phyloP scores from a whole-genome alignment of 371 early-diverging fungal genomes.

The Apophysomyces sp. region DNA sequence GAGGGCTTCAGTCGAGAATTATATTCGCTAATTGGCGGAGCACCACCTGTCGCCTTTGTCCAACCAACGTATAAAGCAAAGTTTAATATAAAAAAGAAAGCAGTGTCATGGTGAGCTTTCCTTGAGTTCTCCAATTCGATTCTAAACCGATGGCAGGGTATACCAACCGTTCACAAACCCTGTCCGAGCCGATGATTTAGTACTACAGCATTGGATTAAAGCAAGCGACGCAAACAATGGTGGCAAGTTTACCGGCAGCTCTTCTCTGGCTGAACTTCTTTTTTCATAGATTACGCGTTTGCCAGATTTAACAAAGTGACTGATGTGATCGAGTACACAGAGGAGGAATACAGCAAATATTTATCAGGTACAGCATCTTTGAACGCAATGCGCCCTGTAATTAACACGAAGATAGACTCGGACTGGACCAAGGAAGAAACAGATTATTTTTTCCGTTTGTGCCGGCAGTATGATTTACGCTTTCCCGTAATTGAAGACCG shows the following conservation, averaged over 20 bases:
- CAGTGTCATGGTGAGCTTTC: conserved; percentile 20
- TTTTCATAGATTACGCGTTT: conserved; percentile 56
- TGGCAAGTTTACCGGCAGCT: conserved; percentile 8
- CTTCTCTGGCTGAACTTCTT: not conserved
- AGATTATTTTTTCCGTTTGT: conserved; percentile 76
- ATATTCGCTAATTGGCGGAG: conserved; percentile 66
- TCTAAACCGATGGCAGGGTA: conserved; percentile 46
- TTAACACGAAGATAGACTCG: conserved; percentile 37
- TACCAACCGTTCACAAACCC: conserved; percentile 76
- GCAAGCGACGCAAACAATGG: conserved; percentile 29
- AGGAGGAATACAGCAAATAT: conserved; percentile 70
- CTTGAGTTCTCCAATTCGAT: not conserved
- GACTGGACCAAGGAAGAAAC: conserved; percentile 90
- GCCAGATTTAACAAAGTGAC: conserved; percentile 66
- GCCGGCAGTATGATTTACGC: conserved; percentile 75
- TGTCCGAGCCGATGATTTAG: conserved; percentile 72
- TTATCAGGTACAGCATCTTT: conserved; percentile 34
- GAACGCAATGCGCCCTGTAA: not conserved
- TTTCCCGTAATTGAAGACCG: conserved; percentile 87
- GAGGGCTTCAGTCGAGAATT: conserved; percentile 72
- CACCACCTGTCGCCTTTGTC: conserved; percentile 61
- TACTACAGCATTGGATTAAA: conserved; percentile 78
- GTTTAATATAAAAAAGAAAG: conserved; percentile 62
- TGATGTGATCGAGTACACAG: conserved; percentile 61
- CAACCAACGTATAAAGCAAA: conserved; percentile 67